phyloP scores from a whole-genome alignment of 805 yeast species.

The Sugiyamaella floridensis region DNA sequence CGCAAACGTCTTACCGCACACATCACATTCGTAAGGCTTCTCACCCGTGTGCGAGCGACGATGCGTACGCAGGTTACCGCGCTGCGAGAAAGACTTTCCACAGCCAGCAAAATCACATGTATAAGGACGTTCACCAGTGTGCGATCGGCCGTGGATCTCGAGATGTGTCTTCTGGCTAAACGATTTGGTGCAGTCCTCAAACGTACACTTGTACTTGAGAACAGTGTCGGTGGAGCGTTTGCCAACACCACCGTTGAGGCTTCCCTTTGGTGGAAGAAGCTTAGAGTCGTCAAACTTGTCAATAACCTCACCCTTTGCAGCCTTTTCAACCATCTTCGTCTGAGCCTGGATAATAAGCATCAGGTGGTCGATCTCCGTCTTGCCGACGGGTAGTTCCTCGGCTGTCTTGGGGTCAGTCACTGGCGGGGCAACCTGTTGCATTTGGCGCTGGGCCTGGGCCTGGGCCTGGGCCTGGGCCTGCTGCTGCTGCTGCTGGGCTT shows the following conservation, averaged over 20 bases:
- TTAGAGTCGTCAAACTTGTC: constrained; percentile 15
- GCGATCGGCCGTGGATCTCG: constrained; percentile 83
- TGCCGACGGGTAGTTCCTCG: constrained; percentile 46
- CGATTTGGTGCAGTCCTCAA: constrained; percentile 57
- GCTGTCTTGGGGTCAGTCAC: constrained; percentile 4
- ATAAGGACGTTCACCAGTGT: constrained; percentile 80
- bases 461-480: constrained; percentile 3
- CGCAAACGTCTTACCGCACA: constrained; percentile 72
- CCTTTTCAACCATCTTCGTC: constrained; percentile 54
- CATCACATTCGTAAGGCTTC: constrained; percentile 75
- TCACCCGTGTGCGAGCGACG: constrained; percentile 85
- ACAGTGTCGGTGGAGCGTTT: constrained; percentile 58
- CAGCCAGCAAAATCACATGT: constrained; percentile 59
- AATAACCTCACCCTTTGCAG: constrained; percentile 60
- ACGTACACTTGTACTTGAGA: constrained; percentile 27
- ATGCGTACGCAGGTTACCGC: constrained; percentile 85
- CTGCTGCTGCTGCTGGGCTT: constrained; percentile 7
- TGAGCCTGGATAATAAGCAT: constrained; percentile 90
- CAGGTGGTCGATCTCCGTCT: constrained; percentile 83
- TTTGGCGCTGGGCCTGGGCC: neutral
- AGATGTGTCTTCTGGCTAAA: constrained; percentile 88
- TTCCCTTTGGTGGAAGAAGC: constrained; percentile 35
- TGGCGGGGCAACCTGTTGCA: neutral
- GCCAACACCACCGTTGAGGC: constrained; percentile 74
- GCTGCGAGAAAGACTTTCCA: constrained; percentile 78